These are phyloP conservation scores for Ophiostoma montium DNA, from an alignment of 2,329 filamentous ascomycete genomes.

Conservation along the genomic window DNA sequence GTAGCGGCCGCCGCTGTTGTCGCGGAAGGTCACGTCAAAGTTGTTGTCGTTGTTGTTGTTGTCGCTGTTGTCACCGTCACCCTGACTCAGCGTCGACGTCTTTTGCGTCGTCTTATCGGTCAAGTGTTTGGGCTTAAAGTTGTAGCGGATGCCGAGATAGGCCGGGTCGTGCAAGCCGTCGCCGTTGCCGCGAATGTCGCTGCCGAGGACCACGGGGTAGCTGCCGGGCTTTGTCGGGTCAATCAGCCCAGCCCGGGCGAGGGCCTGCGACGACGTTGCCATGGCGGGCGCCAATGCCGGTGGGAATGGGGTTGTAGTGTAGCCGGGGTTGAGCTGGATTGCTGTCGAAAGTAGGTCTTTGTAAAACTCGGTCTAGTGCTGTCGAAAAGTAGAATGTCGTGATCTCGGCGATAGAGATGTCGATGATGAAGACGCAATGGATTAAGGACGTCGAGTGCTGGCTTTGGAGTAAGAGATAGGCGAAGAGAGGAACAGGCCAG, in stretches of 20 bases:
- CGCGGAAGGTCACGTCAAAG: conserved; percentile 41
- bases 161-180: conserved; percentile 21
- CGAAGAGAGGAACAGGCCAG: too few relatives aligned
- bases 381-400: too few relatives aligned
- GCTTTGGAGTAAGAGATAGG: too few relatives aligned
- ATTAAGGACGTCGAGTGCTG: too few relatives aligned
- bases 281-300: conserved; percentile 4
- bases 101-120: conserved; percentile 32
- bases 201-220: conserved; percentile 50
- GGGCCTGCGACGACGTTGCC: conserved; percentile 13
- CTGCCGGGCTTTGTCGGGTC: conserved; percentile 46
- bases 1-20: conserved; percentile 39
- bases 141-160: conserved; percentile 46
- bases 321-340: neutral
- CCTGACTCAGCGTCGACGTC: conserved; percentile 13
- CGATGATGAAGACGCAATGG: too few relatives aligned
- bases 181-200: conserved; percentile 36
- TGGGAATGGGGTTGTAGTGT: neutral
- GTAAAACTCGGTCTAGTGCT: too few relatives aligned
- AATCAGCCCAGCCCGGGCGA: conserved; percentile 23
- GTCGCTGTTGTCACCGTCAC: conserved; percentile 43
- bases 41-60: conserved; percentile 40
- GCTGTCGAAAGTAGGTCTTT: neutral
- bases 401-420: too few relatives aligned
- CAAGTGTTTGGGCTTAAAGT: conserved; percentile 43